Evolutionary conservation across 192 early-diverging fungal species (phyloP).

Genomic region (Phlyctochytrium planicorne): DNA sequence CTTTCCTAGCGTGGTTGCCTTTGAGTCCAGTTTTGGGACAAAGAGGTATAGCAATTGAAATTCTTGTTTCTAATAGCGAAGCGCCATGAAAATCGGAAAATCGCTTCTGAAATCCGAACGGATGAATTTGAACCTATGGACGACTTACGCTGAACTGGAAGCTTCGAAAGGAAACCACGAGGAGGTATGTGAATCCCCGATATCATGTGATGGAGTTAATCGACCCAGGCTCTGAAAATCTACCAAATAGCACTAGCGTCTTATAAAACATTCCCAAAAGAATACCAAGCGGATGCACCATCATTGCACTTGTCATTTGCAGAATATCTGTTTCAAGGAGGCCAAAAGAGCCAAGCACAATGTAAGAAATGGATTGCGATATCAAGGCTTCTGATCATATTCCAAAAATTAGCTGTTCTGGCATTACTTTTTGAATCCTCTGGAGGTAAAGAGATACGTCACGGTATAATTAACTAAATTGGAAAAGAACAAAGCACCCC

Average conservation of each 20-base stretch:
- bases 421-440: too few species aligned
- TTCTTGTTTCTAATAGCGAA: background rate
- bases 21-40: constrained; percentile 25
- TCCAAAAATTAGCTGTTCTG: too few species aligned
- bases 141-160: constrained; percentile 37
- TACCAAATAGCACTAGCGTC: constrained; percentile 36
- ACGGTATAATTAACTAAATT: too few species aligned
- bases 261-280: constrained; percentile 28
- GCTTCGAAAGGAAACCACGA: constrained; percentile 18
- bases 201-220: background rate
- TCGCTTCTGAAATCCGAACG: constrained; percentile 35
- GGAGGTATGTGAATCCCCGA: background rate
- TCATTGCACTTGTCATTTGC: constrained; percentile 33
- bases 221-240: constrained; percentile 46
- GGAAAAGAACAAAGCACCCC: too few species aligned
- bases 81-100: constrained; percentile 39
- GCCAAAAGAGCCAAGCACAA: background rate
- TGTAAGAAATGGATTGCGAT: background rate
- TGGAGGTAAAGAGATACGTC: too few species aligned
- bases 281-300: constrained; percentile 24
- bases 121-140: constrained; percentile 44
- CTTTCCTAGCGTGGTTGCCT: constrained; percentile 15
- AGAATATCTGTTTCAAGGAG: constrained; percentile 6
- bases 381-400: too few species aligned
- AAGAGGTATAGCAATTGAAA: constrained; percentile 6